Percentiles rank a stretch among this genome's conserved stretches.
Evolutionary conservation across 2,329 filamentous ascomycete genomes (phyloP).

Genomic region (Fusarium newnesense): DNA sequence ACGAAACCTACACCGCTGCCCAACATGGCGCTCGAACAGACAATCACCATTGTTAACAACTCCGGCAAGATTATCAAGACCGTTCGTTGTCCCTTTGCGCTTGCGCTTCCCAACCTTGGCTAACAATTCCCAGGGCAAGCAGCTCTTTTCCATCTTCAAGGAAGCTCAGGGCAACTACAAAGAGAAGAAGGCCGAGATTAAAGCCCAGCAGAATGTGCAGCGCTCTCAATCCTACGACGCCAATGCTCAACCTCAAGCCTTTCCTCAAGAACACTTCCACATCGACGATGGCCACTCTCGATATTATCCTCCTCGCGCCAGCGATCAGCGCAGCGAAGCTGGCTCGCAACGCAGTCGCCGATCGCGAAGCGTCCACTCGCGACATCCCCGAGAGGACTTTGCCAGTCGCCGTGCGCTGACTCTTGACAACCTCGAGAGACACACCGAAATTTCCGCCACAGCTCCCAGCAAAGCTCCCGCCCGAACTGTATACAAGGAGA

Average conservation of each 20-base stretch:
- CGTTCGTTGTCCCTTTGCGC: slow-evolving; percentile 61
- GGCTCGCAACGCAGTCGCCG: slow-evolving; percentile 57
- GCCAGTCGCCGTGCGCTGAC: slow-evolving; percentile 58
- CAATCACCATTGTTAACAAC: slow-evolving; percentile 88
- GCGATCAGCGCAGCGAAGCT: slow-evolving; percentile 50
- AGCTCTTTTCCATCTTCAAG: slow-evolving; percentile 89
- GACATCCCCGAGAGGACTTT: slow-evolving; percentile 46
- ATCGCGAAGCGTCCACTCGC: slow-evolving; percentile 49
- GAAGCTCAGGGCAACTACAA: slow-evolving; percentile 89
- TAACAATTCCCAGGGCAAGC: slow-evolving; percentile 76
- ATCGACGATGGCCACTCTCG: slow-evolving; percentile 48
- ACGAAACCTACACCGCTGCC: slow-evolving; percentile 22
- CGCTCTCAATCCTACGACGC: slow-evolving; percentile 69
- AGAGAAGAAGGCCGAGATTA: slow-evolving; percentile 86
- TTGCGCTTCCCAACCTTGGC: neutral
- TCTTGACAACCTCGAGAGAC: slow-evolving; percentile 61
- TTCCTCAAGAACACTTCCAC: slow-evolving; percentile 20
- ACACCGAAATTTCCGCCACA: slow-evolving; percentile 63
- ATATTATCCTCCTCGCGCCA: slow-evolving; percentile 49
- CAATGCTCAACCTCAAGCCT: slow-evolving; percentile 44
- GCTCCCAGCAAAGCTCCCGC: slow-evolving; percentile 56
- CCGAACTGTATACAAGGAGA: slow-evolving; percentile 53
- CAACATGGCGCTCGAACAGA: slow-evolving; percentile 68
- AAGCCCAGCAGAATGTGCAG: slow-evolving; percentile 69
- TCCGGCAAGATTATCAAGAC: slow-evolving; percentile 92